Conservation (phyloP, 129 eudicot genomes). For the Chrysanthemum makinoi region DNA sequence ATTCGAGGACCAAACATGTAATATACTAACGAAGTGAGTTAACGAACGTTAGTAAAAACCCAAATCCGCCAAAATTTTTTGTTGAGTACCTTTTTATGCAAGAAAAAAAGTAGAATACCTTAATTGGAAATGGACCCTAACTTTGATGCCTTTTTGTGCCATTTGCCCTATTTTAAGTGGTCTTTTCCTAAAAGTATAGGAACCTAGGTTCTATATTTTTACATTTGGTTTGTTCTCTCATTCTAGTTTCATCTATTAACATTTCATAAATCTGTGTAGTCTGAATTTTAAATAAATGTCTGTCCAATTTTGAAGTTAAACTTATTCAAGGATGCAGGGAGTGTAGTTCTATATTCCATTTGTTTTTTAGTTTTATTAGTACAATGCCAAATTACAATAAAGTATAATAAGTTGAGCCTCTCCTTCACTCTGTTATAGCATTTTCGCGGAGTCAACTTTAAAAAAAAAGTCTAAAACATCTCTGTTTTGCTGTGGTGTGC, state of each 20-base stretch:
- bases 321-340: background rate
- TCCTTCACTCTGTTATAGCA: slow-evolving; percentile 15
- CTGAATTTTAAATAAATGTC: too few species aligned
- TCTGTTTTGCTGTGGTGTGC: background rate
- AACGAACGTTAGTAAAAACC: too few species aligned
- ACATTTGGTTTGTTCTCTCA: background rate
- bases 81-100: too few species aligned
- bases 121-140: too few species aligned
- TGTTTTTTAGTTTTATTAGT: slow-evolving; percentile 17
- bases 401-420: background rate
- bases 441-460: background rate
- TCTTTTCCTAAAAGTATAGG: slow-evolving; percentile 11
- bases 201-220: background rate
- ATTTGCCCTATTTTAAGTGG: too few species aligned
- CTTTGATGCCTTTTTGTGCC: too few species aligned
- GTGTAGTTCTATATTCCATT: background rate
- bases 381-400: background rate
- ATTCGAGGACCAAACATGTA: too few species aligned
- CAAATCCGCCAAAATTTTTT: too few species aligned
- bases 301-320: slow-evolving; percentile 7
- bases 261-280: too few species aligned
- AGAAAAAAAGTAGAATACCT: too few species aligned
- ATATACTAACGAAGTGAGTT: too few species aligned
- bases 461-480: background rate
- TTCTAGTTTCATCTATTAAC: background rate